These are phyloP conservation scores for Rhodofomes roseus DNA, from an alignment of 1,284 basidiomycete species.

Conservation along the genomic window DNA sequence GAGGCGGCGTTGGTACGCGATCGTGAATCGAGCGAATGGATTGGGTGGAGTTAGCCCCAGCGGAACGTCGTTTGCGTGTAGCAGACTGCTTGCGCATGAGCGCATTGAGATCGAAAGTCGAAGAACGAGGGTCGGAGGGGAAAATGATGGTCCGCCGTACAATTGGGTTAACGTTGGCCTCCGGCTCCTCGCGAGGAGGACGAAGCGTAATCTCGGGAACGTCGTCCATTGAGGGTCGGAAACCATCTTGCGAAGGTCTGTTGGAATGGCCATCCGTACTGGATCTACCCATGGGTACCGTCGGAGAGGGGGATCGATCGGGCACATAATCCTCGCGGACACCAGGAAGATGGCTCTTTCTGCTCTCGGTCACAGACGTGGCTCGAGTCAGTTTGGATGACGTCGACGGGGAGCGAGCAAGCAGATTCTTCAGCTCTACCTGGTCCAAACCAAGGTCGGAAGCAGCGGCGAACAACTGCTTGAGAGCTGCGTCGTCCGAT, in stretches of 20 bases:
- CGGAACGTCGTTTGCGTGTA: conserved; percentile 47
- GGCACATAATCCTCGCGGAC: conserved; percentile 16
- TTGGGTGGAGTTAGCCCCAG: conserved; percentile 47
- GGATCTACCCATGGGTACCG: conserved; percentile 30
- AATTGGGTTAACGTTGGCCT: conserved; percentile 41
- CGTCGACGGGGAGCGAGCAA: conserved; percentile 66
- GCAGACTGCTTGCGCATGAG: conserved; percentile 52
- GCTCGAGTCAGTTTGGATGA: conserved; percentile 50
- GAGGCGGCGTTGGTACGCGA: conserved; percentile 76
- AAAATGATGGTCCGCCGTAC: conserved; percentile 76
- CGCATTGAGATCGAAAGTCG: conserved; percentile 49
- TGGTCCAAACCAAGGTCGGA: conserved; percentile 71
- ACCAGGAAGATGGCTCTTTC: conserved; percentile 22
- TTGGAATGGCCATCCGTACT: conserved; percentile 32
- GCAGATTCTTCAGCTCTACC: conserved; percentile 60
- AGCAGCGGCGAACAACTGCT: conserved; percentile 73
- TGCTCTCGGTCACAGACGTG: conserved; percentile 34
- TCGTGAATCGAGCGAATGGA: conserved; percentile 72
- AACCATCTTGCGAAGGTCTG: conserved; percentile 29
- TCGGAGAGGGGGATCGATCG: conserved; percentile 25
- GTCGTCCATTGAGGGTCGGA: conserved; percentile 36
- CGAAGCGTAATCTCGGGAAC: conserved; percentile 24
- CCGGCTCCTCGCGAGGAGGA: conserved; percentile 38
- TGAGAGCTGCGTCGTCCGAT: conserved; percentile 44
- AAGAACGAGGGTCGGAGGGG: conserved; percentile 57